Evolutionary conservation across 768 basidiomycete species (phyloP).

Genomic region (Calocybe cyanea): DNA sequence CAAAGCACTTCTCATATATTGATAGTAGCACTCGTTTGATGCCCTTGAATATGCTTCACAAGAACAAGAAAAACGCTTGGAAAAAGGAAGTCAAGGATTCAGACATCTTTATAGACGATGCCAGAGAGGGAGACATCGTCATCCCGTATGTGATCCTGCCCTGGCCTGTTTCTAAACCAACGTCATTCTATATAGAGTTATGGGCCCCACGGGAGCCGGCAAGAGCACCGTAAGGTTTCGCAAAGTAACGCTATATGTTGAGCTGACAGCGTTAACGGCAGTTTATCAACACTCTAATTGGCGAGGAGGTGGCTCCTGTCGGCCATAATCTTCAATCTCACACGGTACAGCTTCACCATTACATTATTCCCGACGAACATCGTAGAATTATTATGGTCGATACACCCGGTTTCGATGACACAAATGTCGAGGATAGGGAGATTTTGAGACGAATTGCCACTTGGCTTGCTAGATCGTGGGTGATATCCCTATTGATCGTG

Average conservation of each 20-base stretch:
- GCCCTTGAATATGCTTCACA: no score
- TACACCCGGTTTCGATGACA: constrained; percentile 22
- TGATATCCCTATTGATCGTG: background rate
- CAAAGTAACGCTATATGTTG: background rate
- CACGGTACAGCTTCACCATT: constrained; percentile 9
- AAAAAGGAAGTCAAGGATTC: constrained; percentile 5
- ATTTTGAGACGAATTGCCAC: constrained; percentile 17
- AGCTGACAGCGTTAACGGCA: background rate
- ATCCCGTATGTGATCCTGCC: constrained; percentile 11
- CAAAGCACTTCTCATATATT: no score
- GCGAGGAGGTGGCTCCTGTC: constrained; percentile 4
- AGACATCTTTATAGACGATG: constrained; percentile 5
- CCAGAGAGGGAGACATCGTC: constrained; percentile 11
- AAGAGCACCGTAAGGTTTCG: constrained; percentile 16
- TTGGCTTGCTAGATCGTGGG: constrained; percentile 17
- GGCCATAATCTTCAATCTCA: constrained; percentile 11
- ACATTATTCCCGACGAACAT: constrained; percentile 3
- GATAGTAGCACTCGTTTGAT: no score
- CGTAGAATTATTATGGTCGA: constrained; percentile 17
- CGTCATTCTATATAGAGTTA: constrained; percentile 4
- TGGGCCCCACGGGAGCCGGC: constrained; percentile 17
- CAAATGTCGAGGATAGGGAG: constrained; percentile 10
- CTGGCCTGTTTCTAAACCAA: no score
- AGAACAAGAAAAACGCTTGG: constrained; percentile 1
- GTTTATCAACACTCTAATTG: constrained; percentile 7